Conservation (phyloP, 2,329 filamentous ascomycete species). For the Trichoderma pleuroti region DNA sequence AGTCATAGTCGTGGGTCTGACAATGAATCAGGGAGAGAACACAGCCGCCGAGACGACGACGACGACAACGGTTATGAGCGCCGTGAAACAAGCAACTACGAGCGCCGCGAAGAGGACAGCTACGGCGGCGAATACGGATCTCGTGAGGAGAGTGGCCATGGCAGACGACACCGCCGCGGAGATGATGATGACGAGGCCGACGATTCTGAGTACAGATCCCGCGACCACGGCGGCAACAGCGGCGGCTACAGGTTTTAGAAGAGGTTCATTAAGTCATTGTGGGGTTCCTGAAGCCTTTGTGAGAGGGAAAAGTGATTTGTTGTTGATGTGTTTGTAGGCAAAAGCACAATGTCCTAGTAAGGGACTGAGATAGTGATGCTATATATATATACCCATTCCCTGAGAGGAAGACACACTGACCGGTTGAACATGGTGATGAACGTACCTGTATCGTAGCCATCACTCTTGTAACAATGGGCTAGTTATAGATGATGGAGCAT, state of each 20-base stretch:
- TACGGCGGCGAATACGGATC: constrained; percentile 23
- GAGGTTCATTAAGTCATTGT: neutral
- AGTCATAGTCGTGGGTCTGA: constrained; percentile 6
- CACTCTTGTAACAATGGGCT: neutral
- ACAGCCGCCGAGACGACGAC: constrained; percentile 24
- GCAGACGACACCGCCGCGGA: constrained; percentile 11
- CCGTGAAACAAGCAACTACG: constrained; percentile 22
- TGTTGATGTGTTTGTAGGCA: neutral
- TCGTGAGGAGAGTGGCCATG: constrained; percentile 18
- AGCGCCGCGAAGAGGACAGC: constrained; percentile 23
- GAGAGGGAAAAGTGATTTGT: neutral
- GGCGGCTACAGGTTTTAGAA: constrained; percentile 12
- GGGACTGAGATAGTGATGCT: neutral
- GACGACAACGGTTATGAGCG: constrained; percentile 24
- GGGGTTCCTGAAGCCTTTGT: neutral
- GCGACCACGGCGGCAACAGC: constrained; percentile 24
- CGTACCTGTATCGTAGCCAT: neutral
- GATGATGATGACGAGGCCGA: constrained; percentile 19
- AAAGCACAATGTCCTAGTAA: neutral
- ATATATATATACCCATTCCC: constrained; percentile 1
- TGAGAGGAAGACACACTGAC: neutral
- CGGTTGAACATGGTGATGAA: neutral
- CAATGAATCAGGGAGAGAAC: constrained; percentile 14
- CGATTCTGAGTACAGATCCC: constrained; percentile 26
- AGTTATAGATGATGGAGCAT: neutral